These are phyloP conservation scores for Porphyrellus sp. DNA, from an alignment of 1,284 basidiomycete genomes.

Conservation along the genomic window DNA sequence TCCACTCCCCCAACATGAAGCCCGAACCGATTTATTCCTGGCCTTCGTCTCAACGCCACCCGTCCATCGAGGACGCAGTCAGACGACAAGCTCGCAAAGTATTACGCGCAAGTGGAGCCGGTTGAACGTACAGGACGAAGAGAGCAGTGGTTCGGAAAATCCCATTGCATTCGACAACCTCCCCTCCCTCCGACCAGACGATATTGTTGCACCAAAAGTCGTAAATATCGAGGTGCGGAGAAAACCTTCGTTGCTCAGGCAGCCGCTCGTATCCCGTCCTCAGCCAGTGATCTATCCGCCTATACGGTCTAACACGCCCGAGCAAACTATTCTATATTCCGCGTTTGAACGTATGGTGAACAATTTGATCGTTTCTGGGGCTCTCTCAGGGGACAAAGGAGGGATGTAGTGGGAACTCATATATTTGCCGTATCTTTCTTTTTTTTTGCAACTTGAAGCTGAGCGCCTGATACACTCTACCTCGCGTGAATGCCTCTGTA, in stretches of 20 bases:
- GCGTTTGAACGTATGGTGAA: slow-evolving; percentile 28
- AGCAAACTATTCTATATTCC: slow-evolving; percentile 26
- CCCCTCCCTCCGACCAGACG: not conserved
- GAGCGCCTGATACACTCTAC: no score
- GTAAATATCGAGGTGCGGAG: slow-evolving; percentile 21
- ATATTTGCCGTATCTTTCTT: not conserved
- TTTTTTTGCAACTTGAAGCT: no score
- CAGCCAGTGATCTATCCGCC: slow-evolving; percentile 20
- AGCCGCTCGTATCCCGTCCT: slow-evolving; percentile 24
- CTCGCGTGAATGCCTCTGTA: not conserved
- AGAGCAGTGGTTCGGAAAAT: slow-evolving; percentile 10
- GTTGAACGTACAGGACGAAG: slow-evolving; percentile 29
- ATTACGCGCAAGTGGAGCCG: slow-evolving; percentile 34
- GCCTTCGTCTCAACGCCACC: slow-evolving; percentile 14
- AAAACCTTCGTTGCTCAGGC: not conserved
- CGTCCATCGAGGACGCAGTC: slow-evolving; percentile 9
- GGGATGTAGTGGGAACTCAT: slow-evolving; percentile 2
- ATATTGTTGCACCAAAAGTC: not conserved
- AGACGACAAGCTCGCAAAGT: slow-evolving; percentile 12
- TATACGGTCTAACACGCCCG: slow-evolving; percentile 2
- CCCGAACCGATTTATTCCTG: slow-evolving; percentile 3
- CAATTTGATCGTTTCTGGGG: slow-evolving; percentile 16
- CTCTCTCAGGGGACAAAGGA: slow-evolving; percentile 2
- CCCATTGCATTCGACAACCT: slow-evolving; percentile 23
- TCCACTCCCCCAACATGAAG: slow-evolving; percentile 12